phyloP scores from a whole-genome alignment of 352 stramenopile genomes.

The Globisporangium spiculum region DNA sequence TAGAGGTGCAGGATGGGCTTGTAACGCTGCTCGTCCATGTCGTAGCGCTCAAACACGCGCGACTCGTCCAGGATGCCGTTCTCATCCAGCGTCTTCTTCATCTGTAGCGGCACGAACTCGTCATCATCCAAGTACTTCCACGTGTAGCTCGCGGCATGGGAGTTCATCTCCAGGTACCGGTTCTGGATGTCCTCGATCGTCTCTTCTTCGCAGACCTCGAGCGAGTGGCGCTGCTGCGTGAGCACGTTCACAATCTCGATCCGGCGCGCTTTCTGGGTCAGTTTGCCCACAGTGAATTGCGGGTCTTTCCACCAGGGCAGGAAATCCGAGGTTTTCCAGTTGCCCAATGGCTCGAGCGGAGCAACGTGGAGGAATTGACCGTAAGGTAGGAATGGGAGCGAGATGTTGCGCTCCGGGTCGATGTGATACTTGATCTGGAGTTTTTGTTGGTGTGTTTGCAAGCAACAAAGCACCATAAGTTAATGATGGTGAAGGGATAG shows the following conservation, averaged over 20 bases:
- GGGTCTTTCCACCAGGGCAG: constrained; percentile 89
- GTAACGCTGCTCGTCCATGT: constrained; percentile 87
- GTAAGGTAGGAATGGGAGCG: constrained; percentile 81
- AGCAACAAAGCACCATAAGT: too few relatives aligned
- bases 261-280: constrained; percentile 71
- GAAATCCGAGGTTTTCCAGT: constrained; percentile 72
- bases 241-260: constrained; percentile 91
- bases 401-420: constrained; percentile 70
- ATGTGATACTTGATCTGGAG: constrained; percentile 74
- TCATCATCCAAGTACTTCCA: constrained; percentile 88
- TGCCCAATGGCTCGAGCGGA: constrained; percentile 67
- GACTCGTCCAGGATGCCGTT: constrained; percentile 89
- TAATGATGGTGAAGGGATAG: not conserved
- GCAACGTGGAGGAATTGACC: constrained; percentile 87
- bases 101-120: constrained; percentile 88
- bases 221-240: constrained; percentile 78
- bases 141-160: constrained; percentile 90
- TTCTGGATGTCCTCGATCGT: constrained; percentile 86
- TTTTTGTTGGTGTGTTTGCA: too few relatives aligned
- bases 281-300: constrained; percentile 59
- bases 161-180: constrained; percentile 85
- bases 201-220: constrained; percentile 87
- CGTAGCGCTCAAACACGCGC: constrained; percentile 71
- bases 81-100: constrained; percentile 84
- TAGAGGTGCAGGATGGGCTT: constrained; percentile 90